Base-by-base conservation (phyloP, 495 filamentous ascomycete species). In the Chaetomidium leptoderma region DNA sequence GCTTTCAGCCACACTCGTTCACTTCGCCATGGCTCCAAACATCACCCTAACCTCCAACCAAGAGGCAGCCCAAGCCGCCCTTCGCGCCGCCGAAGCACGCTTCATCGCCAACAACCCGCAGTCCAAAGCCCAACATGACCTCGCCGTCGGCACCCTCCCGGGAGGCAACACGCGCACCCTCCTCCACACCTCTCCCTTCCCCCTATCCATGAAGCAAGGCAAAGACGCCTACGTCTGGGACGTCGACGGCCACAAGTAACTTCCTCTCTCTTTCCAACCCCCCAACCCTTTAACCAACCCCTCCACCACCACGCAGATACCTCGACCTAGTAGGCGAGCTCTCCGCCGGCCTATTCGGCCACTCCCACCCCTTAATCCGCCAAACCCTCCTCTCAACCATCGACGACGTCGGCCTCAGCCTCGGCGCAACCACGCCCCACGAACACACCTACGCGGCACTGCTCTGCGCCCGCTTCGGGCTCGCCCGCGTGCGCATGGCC, bases 151-250 rank as follows among this genome's bases (percentile, higher is more conserved):
- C 32, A 62, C 69, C 39, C 66, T 85, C 4, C 83, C 83, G 0
- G 83, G 83, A 16, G 84, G 84, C 39, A 86, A 86, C 62, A 86
- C 84, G 13, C 70, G 84, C 17, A 80, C 78, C 3, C 69, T 84
- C 2, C 71, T 86, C 0, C 75, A 84, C 66, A 74, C 73, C n/a
- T 65, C 63, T 4, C 83, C 84, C 0, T 86, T 84, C 55, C 83
- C 83, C 0, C 55, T 86, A 16, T 69, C 67, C 60, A 72, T 78
- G 67, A 66, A 61, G 50, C 72, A 53, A 24, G 78, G 74, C 27
- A 59, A 70, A 55, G 75, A 55, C 2, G 68, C 66, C 50, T 69
- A 59, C 23, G 60, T 80, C 30, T 71, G 59, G 55, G 78, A 70
- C 52, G 65, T 67, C 27, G 80, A 82, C 56, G 69, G 66, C 2